Evolutionary conservation across 805 yeast species (phyloP).

Genomic region (Suhomyces xylopsoci): DNA sequence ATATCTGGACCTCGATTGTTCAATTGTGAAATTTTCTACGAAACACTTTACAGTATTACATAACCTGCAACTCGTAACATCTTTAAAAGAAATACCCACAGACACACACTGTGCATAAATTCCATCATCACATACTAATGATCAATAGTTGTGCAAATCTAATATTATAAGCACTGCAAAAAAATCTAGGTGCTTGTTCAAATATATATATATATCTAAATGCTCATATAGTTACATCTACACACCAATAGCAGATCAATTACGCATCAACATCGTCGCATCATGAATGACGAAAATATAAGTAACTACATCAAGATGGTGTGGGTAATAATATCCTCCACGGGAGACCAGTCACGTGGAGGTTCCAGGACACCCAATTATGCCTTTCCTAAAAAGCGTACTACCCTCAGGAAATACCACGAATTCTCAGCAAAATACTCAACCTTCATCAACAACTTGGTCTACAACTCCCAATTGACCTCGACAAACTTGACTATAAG

Average conservation of each 20-base stretch:
- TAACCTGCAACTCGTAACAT: not conserved
- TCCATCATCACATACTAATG: not conserved
- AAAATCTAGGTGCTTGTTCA: not conserved
- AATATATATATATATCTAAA: not conserved
- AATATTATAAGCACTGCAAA: constrained; percentile 1
- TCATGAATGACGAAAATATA: constrained; percentile 1
- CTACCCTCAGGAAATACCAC: constrained; percentile 4
- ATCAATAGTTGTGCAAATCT: not conserved
- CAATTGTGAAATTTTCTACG: not conserved
- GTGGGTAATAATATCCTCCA: constrained; percentile 9
- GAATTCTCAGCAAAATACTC: constrained; percentile 8
- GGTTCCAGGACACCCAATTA: not conserved
- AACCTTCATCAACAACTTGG: constrained; percentile 12
- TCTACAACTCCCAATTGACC: constrained; percentile 21
- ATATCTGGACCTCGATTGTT: not conserved
- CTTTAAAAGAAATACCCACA: not conserved
- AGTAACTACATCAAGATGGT: constrained; percentile 10
- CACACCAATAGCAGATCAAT: not conserved
- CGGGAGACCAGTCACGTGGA: not conserved
- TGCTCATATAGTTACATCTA: not conserved
- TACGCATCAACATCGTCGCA: not conserved
- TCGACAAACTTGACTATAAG: constrained; percentile 21
- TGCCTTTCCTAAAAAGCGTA: not conserved
- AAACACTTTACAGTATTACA: not conserved
- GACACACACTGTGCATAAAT: not conserved